Base-by-base conservation (phyloP, 2,329 filamentous ascomycete genomes). In the Aureobasidium namibiae region DNA sequence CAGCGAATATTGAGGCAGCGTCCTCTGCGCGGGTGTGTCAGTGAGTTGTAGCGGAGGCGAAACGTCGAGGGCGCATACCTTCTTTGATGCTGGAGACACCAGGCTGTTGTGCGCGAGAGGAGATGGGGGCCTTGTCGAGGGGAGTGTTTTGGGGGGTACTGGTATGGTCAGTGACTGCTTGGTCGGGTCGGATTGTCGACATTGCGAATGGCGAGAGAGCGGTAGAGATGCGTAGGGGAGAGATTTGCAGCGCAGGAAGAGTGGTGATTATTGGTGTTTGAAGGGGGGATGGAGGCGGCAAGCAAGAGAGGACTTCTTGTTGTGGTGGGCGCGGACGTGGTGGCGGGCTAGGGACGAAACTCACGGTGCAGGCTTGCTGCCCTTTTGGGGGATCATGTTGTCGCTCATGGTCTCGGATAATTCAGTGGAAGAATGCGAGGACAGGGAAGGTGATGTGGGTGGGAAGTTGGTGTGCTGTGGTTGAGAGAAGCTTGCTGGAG, bases 111-210 rank as follows among this genome's bases (percentile, higher is more conserved):
- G 95, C 94, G 76, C 94, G 92, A 63, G 92, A 97, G 57, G 92
- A 95, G 77, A 99, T 97, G 65, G 94, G 94, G 67, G 95, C 94
- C 50, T 56, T 56, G 80, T 92, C 92, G 66, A 90, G 88, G 67
- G 94, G 94, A 60, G 94, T 99, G 81, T 99, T 99, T 79, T 99
- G 94, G 71, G 94, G 94, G 72, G 94, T 99, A 70, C 94, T 97
- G 31, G 9, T 56, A 29, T 38, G 53, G 53, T 56, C 53, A 56
- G 53, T 23, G 21, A 13, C 26, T 24, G 53, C 26, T 45, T 36
- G 23, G 8, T 46, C 42, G 53, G 13, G 16, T 31, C 21, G 18
- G n/a, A 44, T 33, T 4, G 18, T 44, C 11, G 29, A 41, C 52
- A 56, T 56, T 5, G 10, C 18, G 50, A 16, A n/a, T 9, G 24